Conservation (phyloP, 768 basidiomycete genomes). For the Xerocomus potaroensis region DNA sequence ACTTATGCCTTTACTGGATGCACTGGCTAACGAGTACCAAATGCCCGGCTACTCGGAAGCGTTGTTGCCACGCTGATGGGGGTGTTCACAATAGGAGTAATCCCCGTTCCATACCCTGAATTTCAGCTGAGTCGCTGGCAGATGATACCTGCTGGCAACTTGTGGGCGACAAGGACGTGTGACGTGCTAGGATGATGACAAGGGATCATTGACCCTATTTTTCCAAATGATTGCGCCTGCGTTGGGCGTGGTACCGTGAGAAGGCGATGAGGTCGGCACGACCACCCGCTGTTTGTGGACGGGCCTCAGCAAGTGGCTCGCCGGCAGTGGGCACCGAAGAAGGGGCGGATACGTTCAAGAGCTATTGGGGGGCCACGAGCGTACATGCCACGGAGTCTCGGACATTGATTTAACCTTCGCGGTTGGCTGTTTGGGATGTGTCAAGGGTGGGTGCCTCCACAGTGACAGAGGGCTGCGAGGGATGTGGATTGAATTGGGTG, state of each 20-base stretch:
- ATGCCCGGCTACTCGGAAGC: background rate
- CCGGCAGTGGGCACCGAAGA: slow-evolving; percentile 11
- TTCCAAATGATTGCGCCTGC: slow-evolving; percentile 20
- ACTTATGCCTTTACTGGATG: background rate
- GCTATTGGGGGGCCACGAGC: too few relatives aligned
- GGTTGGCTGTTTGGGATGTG: slow-evolving; percentile 14
- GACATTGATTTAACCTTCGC: slow-evolving; percentile 34
- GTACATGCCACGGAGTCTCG: slow-evolving; percentile 27
- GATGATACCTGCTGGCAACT: slow-evolving; percentile 13
- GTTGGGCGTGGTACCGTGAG: slow-evolving; percentile 14
- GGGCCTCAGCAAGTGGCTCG: too few relatives aligned
- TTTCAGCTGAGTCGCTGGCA: slow-evolving; percentile 17
- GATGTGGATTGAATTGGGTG: slow-evolving; percentile 3
- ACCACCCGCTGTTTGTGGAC: too few relatives aligned
- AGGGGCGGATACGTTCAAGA: background rate
- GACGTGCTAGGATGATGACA: slow-evolving; percentile 12
- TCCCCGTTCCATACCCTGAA: slow-evolving; percentile 30
- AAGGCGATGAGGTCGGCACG: slow-evolving; percentile 14
- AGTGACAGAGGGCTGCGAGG: slow-evolving; percentile 7
- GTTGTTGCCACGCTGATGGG: slow-evolving; percentile 18
- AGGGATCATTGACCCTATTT: slow-evolving; percentile 12
- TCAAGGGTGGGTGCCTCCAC: background rate
- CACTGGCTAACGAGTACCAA: slow-evolving; percentile 1
- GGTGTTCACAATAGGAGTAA: slow-evolving; percentile 25
- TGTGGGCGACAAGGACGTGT: slow-evolving; percentile 13